Evolutionary conservation across 202 grass and related monocot genomes (phyloP), one percentile per base, ranked within the genome.

Genomic region (Thinopyrum obtusiflorum): DNA sequence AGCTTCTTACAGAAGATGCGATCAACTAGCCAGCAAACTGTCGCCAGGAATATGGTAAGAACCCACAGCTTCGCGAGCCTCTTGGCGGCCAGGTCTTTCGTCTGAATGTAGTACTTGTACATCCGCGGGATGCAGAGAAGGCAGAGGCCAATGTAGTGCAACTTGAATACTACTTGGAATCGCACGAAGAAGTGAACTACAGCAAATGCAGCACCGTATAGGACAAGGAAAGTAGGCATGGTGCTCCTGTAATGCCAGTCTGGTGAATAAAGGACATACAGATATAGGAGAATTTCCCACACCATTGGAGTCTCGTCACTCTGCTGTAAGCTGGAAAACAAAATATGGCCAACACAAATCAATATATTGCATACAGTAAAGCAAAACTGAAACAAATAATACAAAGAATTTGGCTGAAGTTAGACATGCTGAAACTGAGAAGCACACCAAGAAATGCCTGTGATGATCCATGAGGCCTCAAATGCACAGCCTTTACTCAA

Each of bases 81-180:
- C 87, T 97, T 97, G 7, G 94, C 91, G 39, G 89, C 77, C 67
- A 70, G 3, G 49, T 97, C 94, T 86, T 88, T 97, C 0, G 91
- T 94, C 77, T 94, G 94, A 68, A 97, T 97, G 86, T 97, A 97
- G 80, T 97, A 97, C 83, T 97, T 97, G 89, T 97, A 97, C 94
- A 97, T 97, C 64, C 94, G 91, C 27, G 94, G 94, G 28, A 97
- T 86, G 77, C 94, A 97, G 44, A 97, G 91, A 47, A 97, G 84
- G 81, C 91, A 97, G 61, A 97, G 94, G 10, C 83, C 89, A 31
- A 94, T 37, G 77, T 97, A 97, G 73, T 97, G 94, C 66, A 94
- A 26, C 72, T 94, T 94, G 94, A 97, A 97, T 88, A 89, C 91
- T 53, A 97, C 29, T 79, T 85, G 83, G 65, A 97, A 92, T 18